Conservation (phyloP, 2,329 filamentous ascomycete species). For the Leptographium wingfieldii region DNA sequence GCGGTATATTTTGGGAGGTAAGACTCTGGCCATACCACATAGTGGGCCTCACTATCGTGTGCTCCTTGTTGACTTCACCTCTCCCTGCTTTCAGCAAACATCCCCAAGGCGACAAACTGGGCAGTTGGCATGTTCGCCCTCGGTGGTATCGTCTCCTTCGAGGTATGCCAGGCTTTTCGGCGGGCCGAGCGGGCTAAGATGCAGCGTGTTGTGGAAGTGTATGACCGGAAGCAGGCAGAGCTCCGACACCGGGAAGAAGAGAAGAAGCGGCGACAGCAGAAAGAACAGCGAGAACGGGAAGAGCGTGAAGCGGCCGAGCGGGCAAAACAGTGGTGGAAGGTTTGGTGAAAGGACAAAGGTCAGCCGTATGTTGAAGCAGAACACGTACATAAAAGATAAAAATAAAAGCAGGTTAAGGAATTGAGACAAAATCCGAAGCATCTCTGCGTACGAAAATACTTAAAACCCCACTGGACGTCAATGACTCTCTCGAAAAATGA, state of each 20-base stretch:
- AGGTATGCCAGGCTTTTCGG: constrained; percentile 69
- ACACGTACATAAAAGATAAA: not conserved
- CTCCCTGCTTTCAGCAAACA: constrained; percentile 28
- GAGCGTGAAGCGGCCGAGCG: constrained; percentile 18
- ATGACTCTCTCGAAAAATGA: not conserved
- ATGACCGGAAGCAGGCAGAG: constrained; percentile 59
- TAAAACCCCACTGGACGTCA: too few species aligned
- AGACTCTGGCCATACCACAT: not conserved
- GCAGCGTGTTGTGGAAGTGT: constrained; percentile 72
- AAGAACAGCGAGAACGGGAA: constrained; percentile 12
- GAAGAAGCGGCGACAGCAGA: constrained; percentile 21
- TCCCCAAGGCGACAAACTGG: constrained; percentile 67
- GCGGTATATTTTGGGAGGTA: constrained; percentile 64
- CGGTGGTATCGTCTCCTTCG: constrained; percentile 60
- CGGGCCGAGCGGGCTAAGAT: constrained; percentile 69
- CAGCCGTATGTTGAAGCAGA: not conserved
- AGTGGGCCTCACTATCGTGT: not conserved
- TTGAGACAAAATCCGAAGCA: not conserved
- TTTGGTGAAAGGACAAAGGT: constrained; percentile 30
- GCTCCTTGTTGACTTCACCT: not conserved
- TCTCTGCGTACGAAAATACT: too few species aligned
- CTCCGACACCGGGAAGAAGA: constrained; percentile 37
- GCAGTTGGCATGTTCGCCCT: constrained; percentile 66
- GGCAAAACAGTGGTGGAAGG: constrained; percentile 33
- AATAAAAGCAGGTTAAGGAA: too few species aligned